Conservation (phyloP, 768 basidiomycete genomes). For the Solioccasus polychromus region DNA sequence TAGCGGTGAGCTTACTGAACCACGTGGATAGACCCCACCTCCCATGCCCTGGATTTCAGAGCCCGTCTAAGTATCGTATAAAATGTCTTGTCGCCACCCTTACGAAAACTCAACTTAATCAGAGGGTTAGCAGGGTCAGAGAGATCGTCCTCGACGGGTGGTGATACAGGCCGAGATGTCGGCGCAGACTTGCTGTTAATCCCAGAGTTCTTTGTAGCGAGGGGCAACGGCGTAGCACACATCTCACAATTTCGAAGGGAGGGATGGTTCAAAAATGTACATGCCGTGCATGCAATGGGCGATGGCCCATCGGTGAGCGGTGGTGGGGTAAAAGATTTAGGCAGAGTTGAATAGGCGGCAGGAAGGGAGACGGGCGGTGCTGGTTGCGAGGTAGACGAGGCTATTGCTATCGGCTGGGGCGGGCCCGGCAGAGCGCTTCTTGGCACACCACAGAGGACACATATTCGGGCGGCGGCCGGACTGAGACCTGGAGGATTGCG, state of each 20-base stretch:
- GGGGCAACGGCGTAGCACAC: slow-evolving; percentile 69
- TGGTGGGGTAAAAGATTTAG: slow-evolving; percentile 20
- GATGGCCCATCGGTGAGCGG: slow-evolving; percentile 20
- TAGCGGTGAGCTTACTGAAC: slow-evolving; percentile 1
- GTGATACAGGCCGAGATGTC: slow-evolving; percentile 60
- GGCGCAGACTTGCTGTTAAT: slow-evolving; percentile 57
- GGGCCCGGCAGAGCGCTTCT: slow-evolving; percentile 37
- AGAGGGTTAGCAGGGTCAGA: slow-evolving; percentile 39
- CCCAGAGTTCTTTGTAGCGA: slow-evolving; percentile 11
- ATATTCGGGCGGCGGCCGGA: slow-evolving; percentile 64
- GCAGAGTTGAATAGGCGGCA: slow-evolving; percentile 16
- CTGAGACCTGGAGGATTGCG: slow-evolving; percentile 76
- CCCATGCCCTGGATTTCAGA: slow-evolving; percentile 74
- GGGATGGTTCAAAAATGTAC: slow-evolving; percentile 90
- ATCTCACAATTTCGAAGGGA: slow-evolving; percentile 79
- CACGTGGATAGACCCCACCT: slow-evolving; percentile 38
- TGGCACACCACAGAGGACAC: slow-evolving; percentile 81
- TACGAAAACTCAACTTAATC: slow-evolving; percentile 86
- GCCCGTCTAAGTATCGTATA: slow-evolving; percentile 75
- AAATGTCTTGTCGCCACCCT: slow-evolving; percentile 82
- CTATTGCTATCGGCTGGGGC: slow-evolving; percentile 27
- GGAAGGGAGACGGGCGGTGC: slow-evolving; percentile 35
- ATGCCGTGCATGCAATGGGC: slow-evolving; percentile 71
- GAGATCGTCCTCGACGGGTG: slow-evolving; percentile 27
- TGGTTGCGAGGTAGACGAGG: slow-evolving; percentile 40